phyloP scores from a whole-genome alignment of 202 grass and related monocot genomes.

The Saccharum hybrid region DNA sequence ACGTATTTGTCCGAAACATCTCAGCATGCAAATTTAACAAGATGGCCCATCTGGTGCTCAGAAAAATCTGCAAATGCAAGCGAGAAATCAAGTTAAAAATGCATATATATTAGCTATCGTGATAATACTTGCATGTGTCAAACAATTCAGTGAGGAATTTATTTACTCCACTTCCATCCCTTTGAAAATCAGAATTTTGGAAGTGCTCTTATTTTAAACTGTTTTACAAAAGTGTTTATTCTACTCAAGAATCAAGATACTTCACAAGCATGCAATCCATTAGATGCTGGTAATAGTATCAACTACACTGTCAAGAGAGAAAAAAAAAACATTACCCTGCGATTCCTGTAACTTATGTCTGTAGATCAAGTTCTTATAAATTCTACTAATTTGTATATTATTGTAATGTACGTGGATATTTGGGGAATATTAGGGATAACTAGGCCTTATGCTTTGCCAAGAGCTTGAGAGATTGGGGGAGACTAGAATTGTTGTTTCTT shows the following conservation, averaged over 20 bases:
- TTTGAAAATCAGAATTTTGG: conserved; percentile 23
- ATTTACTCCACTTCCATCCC: conserved; percentile 24
- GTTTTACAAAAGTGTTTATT: neutral
- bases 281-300: neutral
- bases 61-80: conserved; percentile 81
- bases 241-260: conserved; percentile 15
- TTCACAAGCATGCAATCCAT: conserved; percentile 23
- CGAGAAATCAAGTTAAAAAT: conserved; percentile 52
- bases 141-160: conserved; percentile 17
- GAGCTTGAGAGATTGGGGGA: too few species aligned
- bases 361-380: neutral
- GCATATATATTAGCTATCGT: neutral
- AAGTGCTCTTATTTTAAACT: neutral
- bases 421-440: too few species aligned
- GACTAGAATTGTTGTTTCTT: too few species aligned
- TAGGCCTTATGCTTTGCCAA: too few species aligned
- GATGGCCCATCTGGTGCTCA: conserved; percentile 99
- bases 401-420: too few species aligned
- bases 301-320: neutral
- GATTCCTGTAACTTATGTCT: neutral
- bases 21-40: conserved; percentile 98
- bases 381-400: neutral
- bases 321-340: neutral
- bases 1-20: conserved; percentile 99
- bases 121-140: conserved; percentile 26